Evolutionary conservation across 2,329 filamentous ascomycete genomes (phyloP).

Genomic region (Alternaria arbusti): DNA sequence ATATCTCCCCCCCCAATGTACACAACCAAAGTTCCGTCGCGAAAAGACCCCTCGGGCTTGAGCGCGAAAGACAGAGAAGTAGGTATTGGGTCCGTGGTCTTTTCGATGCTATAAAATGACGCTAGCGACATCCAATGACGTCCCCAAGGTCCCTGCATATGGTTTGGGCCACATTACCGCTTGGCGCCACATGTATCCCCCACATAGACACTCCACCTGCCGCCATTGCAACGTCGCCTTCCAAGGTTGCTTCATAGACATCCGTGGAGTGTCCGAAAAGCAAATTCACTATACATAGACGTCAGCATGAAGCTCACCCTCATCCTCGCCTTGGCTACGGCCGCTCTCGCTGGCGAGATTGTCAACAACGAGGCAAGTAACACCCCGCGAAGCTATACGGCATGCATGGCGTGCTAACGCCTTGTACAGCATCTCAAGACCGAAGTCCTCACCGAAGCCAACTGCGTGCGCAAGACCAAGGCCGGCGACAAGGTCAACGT

Average conservation of each 20-base stretch:
- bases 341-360: conserved; percentile 41
- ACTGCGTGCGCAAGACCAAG: conserved; percentile 77
- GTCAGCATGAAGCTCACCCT: conserved; percentile 54
- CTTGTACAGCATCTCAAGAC: conserved; percentile 70
- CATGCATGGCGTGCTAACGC: conserved; percentile 16
- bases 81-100: not conserved
- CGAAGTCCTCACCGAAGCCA: conserved; percentile 73
- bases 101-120: not conserved
- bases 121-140: conserved; percentile 7
- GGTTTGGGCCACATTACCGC: conserved; percentile 17
- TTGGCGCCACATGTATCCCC: conserved; percentile 23
- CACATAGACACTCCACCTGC: conserved; percentile 16
- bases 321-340: conserved; percentile 59
- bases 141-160: not conserved
- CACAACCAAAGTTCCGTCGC: no score
- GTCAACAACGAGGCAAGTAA: conserved; percentile 41
- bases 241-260: not conserved
- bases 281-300: not conserved
- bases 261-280: not conserved
- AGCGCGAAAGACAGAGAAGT: not conserved
- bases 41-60: no score
- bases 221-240: conserved; percentile 14
- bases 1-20: no score
- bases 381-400: not conserved
- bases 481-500: conserved; percentile 80